A percentile compares a stretch with the other conserved stretches of the same genome.
phyloP scores from a whole-genome alignment of 169 alveolate genomes.

The Besnoitia besnoiti region DNA sequence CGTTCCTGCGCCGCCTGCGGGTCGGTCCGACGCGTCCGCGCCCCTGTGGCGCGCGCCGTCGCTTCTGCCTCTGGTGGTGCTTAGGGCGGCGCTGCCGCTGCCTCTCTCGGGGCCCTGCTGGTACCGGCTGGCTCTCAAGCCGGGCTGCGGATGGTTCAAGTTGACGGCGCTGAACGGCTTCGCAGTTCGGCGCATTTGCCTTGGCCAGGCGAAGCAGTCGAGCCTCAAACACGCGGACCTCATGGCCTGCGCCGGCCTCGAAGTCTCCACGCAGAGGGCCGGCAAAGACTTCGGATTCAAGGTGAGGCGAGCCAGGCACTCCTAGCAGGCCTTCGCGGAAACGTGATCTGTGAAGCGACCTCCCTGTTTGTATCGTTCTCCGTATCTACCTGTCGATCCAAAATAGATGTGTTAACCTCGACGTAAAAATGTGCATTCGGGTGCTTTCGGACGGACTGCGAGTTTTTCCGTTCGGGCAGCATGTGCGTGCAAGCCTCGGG shows the following conservation, averaged over 20 bases:
- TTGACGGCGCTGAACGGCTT: constrained; percentile 5
- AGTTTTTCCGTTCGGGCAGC: too few relatives aligned
- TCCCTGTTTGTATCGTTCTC: too few relatives aligned
- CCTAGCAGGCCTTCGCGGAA: too few relatives aligned
- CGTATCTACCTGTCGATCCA: too few relatives aligned
- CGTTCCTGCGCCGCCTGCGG: neutral
- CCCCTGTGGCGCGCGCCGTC: constrained; percentile 21
- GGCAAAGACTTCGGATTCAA: constrained; percentile 24
- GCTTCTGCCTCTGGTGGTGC: constrained; percentile 7
- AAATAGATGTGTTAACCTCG: too few relatives aligned
- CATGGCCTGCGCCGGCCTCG: neutral
- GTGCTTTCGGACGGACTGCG: too few relatives aligned
- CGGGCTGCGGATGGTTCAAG: neutral
- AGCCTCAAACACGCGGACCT: constrained; percentile 13
- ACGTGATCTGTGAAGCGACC: neutral
- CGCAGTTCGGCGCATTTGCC: neutral
- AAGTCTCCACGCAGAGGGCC: neutral
- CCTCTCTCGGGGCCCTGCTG: constrained; percentile 23
- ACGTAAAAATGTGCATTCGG: too few relatives aligned
- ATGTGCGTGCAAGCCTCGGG: too few relatives aligned
- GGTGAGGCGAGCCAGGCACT: neutral
- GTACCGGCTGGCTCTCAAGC: constrained; percentile 34
- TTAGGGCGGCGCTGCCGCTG: constrained; percentile 4
- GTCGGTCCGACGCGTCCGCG: neutral
- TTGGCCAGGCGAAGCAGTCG: constrained; percentile 38